Evolutionary conservation across 78 protist species (phyloP), one percentile per base, ranked within the genome.

Genomic region (Planoprotostelium fungivorum): DNA sequence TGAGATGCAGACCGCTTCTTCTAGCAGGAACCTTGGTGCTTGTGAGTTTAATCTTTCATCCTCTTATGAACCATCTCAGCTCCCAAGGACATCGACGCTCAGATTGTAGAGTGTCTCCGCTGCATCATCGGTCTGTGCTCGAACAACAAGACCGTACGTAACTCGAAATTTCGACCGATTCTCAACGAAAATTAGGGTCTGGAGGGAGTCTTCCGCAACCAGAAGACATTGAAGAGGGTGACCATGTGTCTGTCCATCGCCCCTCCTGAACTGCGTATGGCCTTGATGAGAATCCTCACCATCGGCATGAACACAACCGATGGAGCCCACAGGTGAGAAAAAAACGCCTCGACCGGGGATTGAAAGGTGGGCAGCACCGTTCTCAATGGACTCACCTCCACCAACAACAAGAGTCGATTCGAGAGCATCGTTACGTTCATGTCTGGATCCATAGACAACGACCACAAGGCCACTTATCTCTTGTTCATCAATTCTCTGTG

Each of bases 401-500:
- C 16, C 73, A 51, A 51, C 5, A 16, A 16, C 73, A 51, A 51
- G 31, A 51, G 73, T 16, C 73, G 73, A 16, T 51, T 51, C 73
- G 73, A 51, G 73, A 5, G 31, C 31, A 25, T 51, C 31, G 16
- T 51, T 5, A 51, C 5, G 73, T 5, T 16, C 31, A 51, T 51
- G 73, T 25, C 5, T 51, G 73, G 16, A 25, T 5, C 16, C 31
- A 16, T 5, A 51, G 73, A 51, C 16, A 51, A 51, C 16, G 73
- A 51, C 83, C n/a, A n/a, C n/a, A 92, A 89, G 34, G 89, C 94
- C 28, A 92, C 88, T 73, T 92, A 92, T 73, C 63, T 92, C 29
- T 89, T 92, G 37, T 89, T 92, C 63, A 89, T 92, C 25, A 92
- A 92, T 73, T 38, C 63, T 1, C 89, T 92, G 85, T 88, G 88